These are phyloP conservation scores for Pseudozyma flocculosa DNA, from an alignment of 1,284 basidiomycete species.

Conservation along the genomic window DNA sequence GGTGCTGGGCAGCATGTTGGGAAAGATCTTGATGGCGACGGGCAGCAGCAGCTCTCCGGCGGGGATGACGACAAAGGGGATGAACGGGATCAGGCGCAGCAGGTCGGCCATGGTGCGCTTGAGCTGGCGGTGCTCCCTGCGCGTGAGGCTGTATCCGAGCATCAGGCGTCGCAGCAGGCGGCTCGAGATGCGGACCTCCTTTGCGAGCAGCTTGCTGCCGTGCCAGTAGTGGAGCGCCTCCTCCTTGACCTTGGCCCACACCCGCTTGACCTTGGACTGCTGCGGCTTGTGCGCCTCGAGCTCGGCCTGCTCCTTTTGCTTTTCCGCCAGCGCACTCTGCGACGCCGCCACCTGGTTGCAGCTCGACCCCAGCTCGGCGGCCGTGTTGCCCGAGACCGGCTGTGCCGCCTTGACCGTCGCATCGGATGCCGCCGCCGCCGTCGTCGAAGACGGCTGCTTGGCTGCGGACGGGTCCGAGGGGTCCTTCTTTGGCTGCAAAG, in stretches of 20 bases:
- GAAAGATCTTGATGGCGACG: constrained; percentile 94
- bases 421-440: constrained; percentile 20
- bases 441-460: constrained; percentile 31
- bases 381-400: constrained; percentile 29
- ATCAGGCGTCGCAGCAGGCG: constrained; percentile 89
- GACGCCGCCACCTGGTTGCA: constrained; percentile 41
- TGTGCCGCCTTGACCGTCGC: constrained; percentile 15
- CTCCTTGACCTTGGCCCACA: constrained; percentile 91
- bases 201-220: constrained; percentile 88
- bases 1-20: constrained; percentile 96
- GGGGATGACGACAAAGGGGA: constrained; percentile 90
- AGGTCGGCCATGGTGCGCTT: constrained; percentile 90
- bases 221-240: constrained; percentile 97
- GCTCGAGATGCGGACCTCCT: constrained; percentile 86
- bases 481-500: too few species aligned
- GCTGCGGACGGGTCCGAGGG: too few species aligned
- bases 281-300: constrained; percentile 29
- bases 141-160: constrained; percentile 84
- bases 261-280: constrained; percentile 33
- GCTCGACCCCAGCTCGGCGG: constrained; percentile 34
- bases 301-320: constrained; percentile 25
- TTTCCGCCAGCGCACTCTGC: constrained; percentile 35
- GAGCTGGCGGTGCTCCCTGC: constrained; percentile 90
- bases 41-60: constrained; percentile 99
- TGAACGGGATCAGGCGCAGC: constrained; percentile 88